phyloP scores from a whole-genome alignment of 805 yeast genomes.

The Saccharomycopsis fodiens region DNA sequence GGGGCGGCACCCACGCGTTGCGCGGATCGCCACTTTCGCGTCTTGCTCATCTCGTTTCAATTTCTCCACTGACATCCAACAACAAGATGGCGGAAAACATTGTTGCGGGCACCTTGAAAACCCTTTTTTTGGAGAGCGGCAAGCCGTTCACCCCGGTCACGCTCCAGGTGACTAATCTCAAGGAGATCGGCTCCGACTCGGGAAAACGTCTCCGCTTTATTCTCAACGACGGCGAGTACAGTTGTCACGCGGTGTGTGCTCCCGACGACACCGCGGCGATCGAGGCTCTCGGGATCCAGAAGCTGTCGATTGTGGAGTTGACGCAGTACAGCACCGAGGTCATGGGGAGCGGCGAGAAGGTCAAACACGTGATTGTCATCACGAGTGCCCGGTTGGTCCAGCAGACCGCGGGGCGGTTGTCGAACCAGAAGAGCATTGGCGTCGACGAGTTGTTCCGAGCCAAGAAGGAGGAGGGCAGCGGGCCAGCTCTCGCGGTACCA shows the following conservation, averaged over 20 bases:
- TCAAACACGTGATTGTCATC: slow-evolving; percentile 26
- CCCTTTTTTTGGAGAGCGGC: neutral
- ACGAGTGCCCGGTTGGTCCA: slow-evolving; percentile 21
- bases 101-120: neutral
- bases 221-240: slow-evolving; percentile 45
- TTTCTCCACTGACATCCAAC: no score
- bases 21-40: no score
- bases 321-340: slow-evolving; percentile 34
- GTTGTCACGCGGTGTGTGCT: slow-evolving; percentile 46
- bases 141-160: slow-evolving; percentile 20
- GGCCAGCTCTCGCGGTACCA: slow-evolving; percentile 18
- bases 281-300: slow-evolving; percentile 39
- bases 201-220: slow-evolving; percentile 39
- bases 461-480: slow-evolving; percentile 33
- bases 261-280: slow-evolving; percentile 37
- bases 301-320: slow-evolving; percentile 35
- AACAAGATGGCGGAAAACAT: neutral
- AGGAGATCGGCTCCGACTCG: slow-evolving; percentile 32
- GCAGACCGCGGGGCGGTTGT: slow-evolving; percentile 21
- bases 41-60: neutral
- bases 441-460: slow-evolving; percentile 50
- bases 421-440: slow-evolving; percentile 32
- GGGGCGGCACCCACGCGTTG: no score
- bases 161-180: slow-evolving; percentile 31
- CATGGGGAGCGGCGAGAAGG: slow-evolving; percentile 28